Evolutionary conservation across 2,329 filamentous ascomycete species (phyloP), one percentile per base, ranked within the genome.

Genomic region (Zymoseptoria passerinii): DNA sequence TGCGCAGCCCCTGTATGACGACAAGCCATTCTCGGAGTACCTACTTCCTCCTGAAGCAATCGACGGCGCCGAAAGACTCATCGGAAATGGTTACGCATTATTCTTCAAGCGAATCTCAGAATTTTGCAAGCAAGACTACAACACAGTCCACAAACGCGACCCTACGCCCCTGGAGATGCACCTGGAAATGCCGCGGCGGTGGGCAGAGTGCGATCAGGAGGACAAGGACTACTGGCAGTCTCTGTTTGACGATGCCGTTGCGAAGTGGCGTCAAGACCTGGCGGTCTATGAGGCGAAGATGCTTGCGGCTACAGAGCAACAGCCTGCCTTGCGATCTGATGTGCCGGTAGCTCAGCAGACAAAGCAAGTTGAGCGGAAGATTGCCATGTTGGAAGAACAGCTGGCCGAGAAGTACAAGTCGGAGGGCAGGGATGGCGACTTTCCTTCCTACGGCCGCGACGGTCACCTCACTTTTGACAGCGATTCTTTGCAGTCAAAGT

Each of bases 251-350:
- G 66, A 66, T 51, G 66, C 64, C 1, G 58, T 63, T 44, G 65
- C 64, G 9, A 66, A 67, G 52, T 71, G 69, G 44, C 53, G 64
- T 23, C 65, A 66, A 28, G 68, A 70, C 52, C 57, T 66, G 13
- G 66, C 66, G 6, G 67, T 68, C 2, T 70, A 63, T 29, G 68
- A 71, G 56, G 66, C 68, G 2, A 70, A 70, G 58, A 63, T 65
- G 60, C 62, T 68, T 18, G 63, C 61, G 7, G 63, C 62, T 23
- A 63, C 65, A 2, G 63, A 66, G 48, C 65, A 66, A 40, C 63
- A 66, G 35, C 61, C 65, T 23, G 66, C 64, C 8, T 54, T 63
- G 51, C 60, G 60, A 50, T 63, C 57, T 50, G 66, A 60, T 56
- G 58, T 59, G 13, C 64, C 59, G 40, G 61, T 63, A 28, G 59